These are phyloP conservation scores for Clitoria ternatea DNA, from an alignment of 306 rosid species.

Conservation along the genomic window DNA sequence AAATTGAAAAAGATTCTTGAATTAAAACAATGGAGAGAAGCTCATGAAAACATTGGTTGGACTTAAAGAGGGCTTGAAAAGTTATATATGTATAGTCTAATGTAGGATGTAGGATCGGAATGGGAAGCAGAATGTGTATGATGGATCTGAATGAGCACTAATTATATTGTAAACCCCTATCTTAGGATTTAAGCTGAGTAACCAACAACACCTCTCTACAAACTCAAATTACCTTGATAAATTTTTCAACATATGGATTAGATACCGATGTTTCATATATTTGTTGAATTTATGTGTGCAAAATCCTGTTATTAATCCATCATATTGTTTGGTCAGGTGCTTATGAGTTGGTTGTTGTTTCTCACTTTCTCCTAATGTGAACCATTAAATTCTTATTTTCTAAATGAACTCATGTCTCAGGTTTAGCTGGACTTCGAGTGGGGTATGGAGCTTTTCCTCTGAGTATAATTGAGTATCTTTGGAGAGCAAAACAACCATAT, in stretches of 20 bases:
- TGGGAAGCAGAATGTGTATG: slow-evolving; percentile 1
- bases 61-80: background rate
- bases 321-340: background rate
- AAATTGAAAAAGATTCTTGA: background rate
- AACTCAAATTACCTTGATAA: background rate
- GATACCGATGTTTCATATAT: background rate
- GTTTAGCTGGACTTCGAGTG: slow-evolving; percentile 98
- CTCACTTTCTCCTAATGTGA: background rate
- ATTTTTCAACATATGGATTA: background rate
- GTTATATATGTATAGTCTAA: background rate
- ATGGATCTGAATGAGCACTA: background rate
- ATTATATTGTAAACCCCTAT: background rate
- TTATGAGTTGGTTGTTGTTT: background rate
- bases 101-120: background rate
- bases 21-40: background rate
- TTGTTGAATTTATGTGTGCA: background rate
- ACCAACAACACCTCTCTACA: background rate
- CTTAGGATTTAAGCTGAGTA: background rate
- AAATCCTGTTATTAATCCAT: background rate
- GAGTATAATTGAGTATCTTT: slow-evolving; percentile 78
- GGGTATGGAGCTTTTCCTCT: slow-evolving; percentile 98
- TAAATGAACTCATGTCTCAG: slow-evolving; percentile 39
- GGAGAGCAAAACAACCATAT: slow-evolving; percentile 99
- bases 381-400: slow-evolving; percentile 3
- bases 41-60: background rate